Base-by-base conservation (phyloP, 129 eudicot genomes). In the Centella asiatica region DNA sequence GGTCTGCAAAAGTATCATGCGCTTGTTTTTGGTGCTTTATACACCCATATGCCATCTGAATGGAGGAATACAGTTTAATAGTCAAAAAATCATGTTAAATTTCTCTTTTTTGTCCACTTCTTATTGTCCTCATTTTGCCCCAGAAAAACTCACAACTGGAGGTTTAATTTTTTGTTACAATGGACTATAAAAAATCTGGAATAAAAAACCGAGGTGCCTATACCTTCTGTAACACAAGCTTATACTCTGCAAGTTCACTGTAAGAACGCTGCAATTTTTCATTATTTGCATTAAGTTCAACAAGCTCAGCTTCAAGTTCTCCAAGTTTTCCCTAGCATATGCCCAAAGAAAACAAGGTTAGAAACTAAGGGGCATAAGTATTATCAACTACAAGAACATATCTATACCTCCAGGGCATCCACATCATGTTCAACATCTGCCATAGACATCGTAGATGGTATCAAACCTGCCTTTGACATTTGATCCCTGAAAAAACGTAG, bases 301-400 rank as follows among this genome's bases (percentile, higher is more conserved):
- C 60, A n/a, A 92, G 90, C 78, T 87, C 99, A 6, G 96, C 87
- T 76, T 92, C 99, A 74, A 84, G 88, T 24, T 92, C 99, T 71
- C 86, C 99, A 71, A 92, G 96, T 69, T 85, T 92, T 33, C 74
- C 84, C 99, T 87, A 29, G 50, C 39, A 60, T 56, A 72, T 29
- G 46, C 42, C 65, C 44, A 60, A 44, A 58, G 25, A 25, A 69
- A 45, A 75, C 66, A 11, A 61, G 39, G 26, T 65, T 69, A 56
- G 62, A 45, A 66, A 53, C 12, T 42, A 27, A 12, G 23, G 10
- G 18, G 62, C 5, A 22, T 39, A 49, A 29, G 44, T 52, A 46
- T 18, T 27, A 15, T 59, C 25, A 58, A 12, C 52, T 48, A 55
- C 29, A 19, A 39, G 44, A 15, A 59, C 24, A 61, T 54, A 32